Conservation (phyloP, 2,329 filamentous ascomycete genomes). For the Penicillium digitatum region DNA sequence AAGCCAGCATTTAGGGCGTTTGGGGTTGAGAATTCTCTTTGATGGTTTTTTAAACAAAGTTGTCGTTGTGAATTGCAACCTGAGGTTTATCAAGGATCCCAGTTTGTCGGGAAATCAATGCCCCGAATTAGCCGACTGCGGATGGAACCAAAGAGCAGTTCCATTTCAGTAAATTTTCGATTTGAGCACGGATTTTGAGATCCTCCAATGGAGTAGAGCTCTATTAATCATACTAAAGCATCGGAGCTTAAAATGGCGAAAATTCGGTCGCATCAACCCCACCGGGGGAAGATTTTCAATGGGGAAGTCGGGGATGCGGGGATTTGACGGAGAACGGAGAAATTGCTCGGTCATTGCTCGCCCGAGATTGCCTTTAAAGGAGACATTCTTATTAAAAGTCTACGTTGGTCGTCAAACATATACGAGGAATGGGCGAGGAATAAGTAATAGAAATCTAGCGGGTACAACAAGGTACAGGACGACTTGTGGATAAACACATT, state of each 20-base stretch:
- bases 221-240: background rate
- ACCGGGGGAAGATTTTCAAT: slow-evolving; percentile 3
- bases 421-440: background rate
- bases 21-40: no score
- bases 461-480: no score
- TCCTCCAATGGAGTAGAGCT: background rate
- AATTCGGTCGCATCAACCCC: background rate
- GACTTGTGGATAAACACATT: no score
- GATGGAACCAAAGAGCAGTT: background rate
- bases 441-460: no score
- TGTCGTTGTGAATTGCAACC: background rate
- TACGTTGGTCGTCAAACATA: background rate
- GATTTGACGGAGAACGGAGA: slow-evolving; percentile 14
- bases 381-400: background rate
- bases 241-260: background rate
- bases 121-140: background rate
- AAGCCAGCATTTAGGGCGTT: background rate
- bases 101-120: background rate
- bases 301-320: slow-evolving; percentile 1
- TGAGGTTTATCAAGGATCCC: background rate
- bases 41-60: background rate
- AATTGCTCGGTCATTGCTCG: slow-evolving; percentile 18
- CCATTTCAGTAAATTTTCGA: background rate
- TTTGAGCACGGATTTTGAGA: background rate
- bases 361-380: slow-evolving; percentile 7